Evolutionary conservation across 495 filamentous ascomycete species (phyloP).

Genomic region (Hypoxylon intermedium): DNA sequence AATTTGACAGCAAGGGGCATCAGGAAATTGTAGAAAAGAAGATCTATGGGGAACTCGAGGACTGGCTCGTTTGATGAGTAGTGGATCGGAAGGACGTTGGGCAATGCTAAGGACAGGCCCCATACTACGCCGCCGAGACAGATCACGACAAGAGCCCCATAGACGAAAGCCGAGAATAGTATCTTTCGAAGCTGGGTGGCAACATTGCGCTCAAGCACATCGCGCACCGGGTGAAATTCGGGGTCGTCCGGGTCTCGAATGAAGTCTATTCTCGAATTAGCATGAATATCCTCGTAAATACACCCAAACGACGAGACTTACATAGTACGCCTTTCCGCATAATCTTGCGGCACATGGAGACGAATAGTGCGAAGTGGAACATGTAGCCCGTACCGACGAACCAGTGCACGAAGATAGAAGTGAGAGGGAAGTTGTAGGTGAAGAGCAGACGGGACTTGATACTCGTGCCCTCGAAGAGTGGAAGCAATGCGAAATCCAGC

Average conservation of each 20-base stretch:
- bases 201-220: constrained; percentile 93
- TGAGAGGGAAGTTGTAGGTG: constrained; percentile 75
- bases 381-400: constrained; percentile 99
- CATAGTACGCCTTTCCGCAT: constrained; percentile 92
- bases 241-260: constrained; percentile 98
- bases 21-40: constrained; percentile 95
- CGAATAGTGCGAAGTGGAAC: constrained; percentile 99
- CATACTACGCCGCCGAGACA: constrained; percentile 96
- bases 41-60: constrained; percentile 91
- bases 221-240: constrained; percentile 95
- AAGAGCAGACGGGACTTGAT: constrained; percentile 77
- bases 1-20: constrained; percentile 83
- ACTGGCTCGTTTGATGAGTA: constrained; percentile 91
- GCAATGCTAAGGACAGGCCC: constrained; percentile 72
- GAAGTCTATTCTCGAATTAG: constrained; percentile 70
- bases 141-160: constrained; percentile 88
- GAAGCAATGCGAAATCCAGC: constrained; percentile 86
- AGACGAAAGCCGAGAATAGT: constrained; percentile 91
- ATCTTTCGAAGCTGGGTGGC: constrained; percentile 96
- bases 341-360: constrained; percentile 98
- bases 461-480: constrained; percentile 82
- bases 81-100: constrained; percentile 82
- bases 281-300: not conserved
- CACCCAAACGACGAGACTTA: constrained; percentile 52
- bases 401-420: constrained; percentile 96